A percentile compares a stretch with the other conserved stretches of the same genome.
phyloP scores from a whole-genome alignment of 2,329 filamentous ascomycete species.

The Mycosphaerella sp. region DNA sequence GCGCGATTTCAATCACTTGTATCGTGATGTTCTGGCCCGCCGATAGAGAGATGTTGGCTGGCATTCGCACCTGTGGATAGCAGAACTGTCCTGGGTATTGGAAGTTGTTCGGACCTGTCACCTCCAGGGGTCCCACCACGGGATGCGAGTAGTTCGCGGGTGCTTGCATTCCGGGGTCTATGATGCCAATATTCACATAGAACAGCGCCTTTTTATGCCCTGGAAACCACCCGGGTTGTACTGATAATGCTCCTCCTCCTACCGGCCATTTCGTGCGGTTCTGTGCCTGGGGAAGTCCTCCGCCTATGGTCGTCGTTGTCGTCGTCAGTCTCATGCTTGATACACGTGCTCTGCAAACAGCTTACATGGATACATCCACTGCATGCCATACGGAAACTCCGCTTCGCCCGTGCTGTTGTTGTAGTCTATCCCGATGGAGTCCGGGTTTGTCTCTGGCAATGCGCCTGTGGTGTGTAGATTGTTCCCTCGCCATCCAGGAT shows the following conservation, averaged over 20 bases:
- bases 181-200: constrained; percentile 87
- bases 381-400: constrained; percentile 70
- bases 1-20: constrained; percentile 74
- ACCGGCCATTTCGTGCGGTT: constrained; percentile 94
- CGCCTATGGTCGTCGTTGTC: constrained; percentile 52
- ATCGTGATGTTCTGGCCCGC: constrained; percentile 87
- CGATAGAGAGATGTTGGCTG: constrained; percentile 60
- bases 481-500: constrained; percentile 81
- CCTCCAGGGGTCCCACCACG: constrained; percentile 75
- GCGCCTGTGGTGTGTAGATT: constrained; percentile 71
- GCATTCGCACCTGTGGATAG: constrained; percentile 80
- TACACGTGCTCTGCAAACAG: too few species aligned
- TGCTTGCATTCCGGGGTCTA: constrained; percentile 37
- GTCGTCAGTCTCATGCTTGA: constrained; percentile 10
- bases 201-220: constrained; percentile 77
- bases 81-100: constrained; percentile 81
- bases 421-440: constrained; percentile 43
- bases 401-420: constrained; percentile 12
- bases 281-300: constrained; percentile 66
- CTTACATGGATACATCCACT: constrained; percentile 94
- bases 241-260: constrained; percentile 74
- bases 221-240: constrained; percentile 95
- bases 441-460: constrained; percentile 34
- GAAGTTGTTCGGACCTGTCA: constrained; percentile 72
- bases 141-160: constrained; percentile 81